A percentile compares a stretch with the other conserved stretches of the same genome.
phyloP scores from a whole-genome alignment of 441 rosid species.

The Gossypium laxum region DNA sequence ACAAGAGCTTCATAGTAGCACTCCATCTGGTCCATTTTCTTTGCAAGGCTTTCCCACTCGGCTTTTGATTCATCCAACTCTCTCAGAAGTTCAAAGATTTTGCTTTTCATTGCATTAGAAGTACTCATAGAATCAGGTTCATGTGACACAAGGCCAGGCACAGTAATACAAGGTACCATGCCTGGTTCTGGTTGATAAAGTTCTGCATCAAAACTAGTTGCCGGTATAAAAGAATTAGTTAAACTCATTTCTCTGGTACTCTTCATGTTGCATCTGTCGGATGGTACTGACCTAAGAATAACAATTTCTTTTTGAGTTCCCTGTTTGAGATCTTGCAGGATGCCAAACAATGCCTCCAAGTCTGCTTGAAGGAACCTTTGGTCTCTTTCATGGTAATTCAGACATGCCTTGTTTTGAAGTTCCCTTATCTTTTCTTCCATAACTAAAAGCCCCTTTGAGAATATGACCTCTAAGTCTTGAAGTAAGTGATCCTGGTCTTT shows the following conservation, averaged over 20 bases:
- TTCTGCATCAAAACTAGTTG: conserved; percentile 49
- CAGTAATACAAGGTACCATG: conserved; percentile 55
- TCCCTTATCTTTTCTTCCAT: conserved; percentile 68
- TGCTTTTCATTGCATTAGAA: conserved; percentile 55
- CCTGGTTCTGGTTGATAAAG: conserved; percentile 66
- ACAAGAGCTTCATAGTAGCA: conserved; percentile 91
- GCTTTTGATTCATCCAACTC: conserved; percentile 86
- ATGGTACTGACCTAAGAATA: conserved; percentile 29
- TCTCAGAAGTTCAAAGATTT: conserved; percentile 72
- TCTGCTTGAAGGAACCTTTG: conserved; percentile 46
- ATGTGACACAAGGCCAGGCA: conserved; percentile 55
- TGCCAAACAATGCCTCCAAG: conserved; percentile 49
- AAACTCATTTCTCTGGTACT: conserved; percentile 32
- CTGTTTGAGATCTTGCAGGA: conserved; percentile 66
- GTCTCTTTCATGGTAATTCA: conserved; percentile 64
- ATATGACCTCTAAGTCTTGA: conserved; percentile 46
- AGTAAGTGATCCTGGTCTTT: conserved; percentile 30
- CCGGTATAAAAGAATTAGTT: conserved; percentile 33
- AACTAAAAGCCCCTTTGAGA: conserved; percentile 58
- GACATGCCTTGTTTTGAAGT: conserved; percentile 59
- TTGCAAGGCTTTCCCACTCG: conserved; percentile 71
- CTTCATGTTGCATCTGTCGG: conserved; percentile 30
- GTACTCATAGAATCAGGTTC: conserved; percentile 54
- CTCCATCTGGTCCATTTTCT: conserved; percentile 98
- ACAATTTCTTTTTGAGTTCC: conserved; percentile 45